Base-by-base conservation (phyloP, 495 filamentous ascomycete species). In the Penicillium paxilli region DNA sequence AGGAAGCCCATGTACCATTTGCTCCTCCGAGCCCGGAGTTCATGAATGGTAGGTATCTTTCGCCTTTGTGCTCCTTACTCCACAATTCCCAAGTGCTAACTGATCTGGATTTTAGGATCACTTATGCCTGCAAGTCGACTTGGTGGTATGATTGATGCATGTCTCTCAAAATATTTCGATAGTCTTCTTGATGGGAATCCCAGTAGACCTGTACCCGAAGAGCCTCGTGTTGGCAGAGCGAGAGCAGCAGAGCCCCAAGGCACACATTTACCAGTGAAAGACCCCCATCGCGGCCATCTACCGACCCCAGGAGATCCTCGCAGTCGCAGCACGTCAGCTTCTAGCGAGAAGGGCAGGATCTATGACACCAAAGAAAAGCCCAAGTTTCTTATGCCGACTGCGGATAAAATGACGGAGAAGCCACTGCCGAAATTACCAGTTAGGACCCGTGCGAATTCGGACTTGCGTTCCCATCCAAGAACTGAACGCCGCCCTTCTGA, bases 111-210 rank as follows among this genome's bases (percentile, higher is more conserved):
- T 30, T 6, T 46, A 80, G 73, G 65, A 20, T 25, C 65, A 17
- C 67, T 67, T 32, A 46, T 83, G 46, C 80, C 79, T 1, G 48
- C 77, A 37, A 76, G 79, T 41, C 68, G 72, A 55, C 81, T 82
- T 20, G 74, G 67, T 55, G 59, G 64, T 11, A 69, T 86, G 35
- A 74, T 85, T 33, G 79, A 83, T 46, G 68, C 69, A 41, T 86
- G 81, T 62, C 60, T 85, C 6, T 69, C 70, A n/a, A 57, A 53
- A 8, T 85, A 83, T 59, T 70, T 85, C n/a, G 69, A 74, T 25
- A 57, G 59, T 23, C 55, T 71, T 26, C 44, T 76, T 25, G 61
- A 71, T 40, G 47, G 32, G 2, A 49, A 60, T 3, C 55, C 26
- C 10, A 47, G 58, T 26, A 47, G 53, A 20, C 16, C 49, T n/a